Conservation (phyloP, 306 rosid genomes). For the Carpinus viminea region DNA sequence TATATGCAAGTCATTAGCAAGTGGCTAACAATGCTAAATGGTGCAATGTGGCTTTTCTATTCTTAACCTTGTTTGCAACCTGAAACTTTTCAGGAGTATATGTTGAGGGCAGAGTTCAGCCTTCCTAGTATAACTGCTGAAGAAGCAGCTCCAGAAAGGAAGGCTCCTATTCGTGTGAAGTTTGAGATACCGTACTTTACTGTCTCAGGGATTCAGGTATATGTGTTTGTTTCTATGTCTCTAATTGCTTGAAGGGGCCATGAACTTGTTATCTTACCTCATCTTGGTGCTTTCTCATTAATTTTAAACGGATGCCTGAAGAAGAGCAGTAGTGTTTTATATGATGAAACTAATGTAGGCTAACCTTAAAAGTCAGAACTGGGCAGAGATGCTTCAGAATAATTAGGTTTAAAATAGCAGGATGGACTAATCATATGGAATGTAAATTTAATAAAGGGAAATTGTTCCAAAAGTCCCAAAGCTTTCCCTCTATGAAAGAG, state of each 20-base stretch:
- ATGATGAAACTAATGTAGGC: neutral
- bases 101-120: slow-evolving; percentile 92
- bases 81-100: slow-evolving; percentile 62
- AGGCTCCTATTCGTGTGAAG: slow-evolving; percentile 94
- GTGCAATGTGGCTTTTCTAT: neutral
- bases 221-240: neutral
- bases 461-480: no score
- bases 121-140: slow-evolving; percentile 89
- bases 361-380: neutral
- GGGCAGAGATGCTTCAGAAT: neutral
- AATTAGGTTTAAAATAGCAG: neutral
- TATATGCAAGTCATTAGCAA: neutral
- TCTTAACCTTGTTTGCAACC: neutral
- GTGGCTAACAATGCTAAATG: slow-evolving; percentile 1
- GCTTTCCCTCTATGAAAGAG: no score
- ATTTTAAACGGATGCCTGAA: neutral
- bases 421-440: no score
- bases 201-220: slow-evolving; percentile 95
- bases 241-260: no score
- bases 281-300: slow-evolving; percentile 1
- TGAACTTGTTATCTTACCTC: neutral
- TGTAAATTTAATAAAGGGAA: no score
- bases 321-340: neutral
- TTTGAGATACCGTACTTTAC: slow-evolving; percentile 99
- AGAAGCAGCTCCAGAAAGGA: slow-evolving; percentile 89